These are phyloP conservation scores for Cercospora nicotianae DNA, from an alignment of 2,329 filamentous ascomycete genomes.

Conservation along the genomic window DNA sequence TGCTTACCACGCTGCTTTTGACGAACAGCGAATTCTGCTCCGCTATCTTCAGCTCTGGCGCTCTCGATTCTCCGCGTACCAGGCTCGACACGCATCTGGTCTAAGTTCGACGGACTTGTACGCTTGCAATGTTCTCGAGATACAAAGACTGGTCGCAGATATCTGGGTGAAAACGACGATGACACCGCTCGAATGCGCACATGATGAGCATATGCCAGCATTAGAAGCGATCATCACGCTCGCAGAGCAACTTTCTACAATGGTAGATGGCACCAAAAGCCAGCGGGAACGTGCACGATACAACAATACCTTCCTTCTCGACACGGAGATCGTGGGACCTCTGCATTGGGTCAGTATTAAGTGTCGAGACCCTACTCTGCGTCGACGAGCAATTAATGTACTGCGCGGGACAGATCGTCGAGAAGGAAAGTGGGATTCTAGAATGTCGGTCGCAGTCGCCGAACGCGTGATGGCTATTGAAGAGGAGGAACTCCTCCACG, in stretches of 20 bases:
- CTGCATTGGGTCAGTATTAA: neutral
- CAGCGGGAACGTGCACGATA: neutral
- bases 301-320: neutral
- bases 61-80: neutral
- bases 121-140: neutral
- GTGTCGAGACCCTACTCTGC: neutral
- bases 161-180: neutral
- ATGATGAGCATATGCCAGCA: neutral
- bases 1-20: neutral
- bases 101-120: neutral
- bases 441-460: neutral
- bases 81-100: neutral
- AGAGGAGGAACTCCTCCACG: neutral
- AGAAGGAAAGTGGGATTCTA: slow-evolving; percentile 5
- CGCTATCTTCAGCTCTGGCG: neutral
- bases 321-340: slow-evolving; percentile 5
- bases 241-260: neutral
- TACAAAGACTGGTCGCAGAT: neutral
- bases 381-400: neutral
- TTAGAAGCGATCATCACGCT: neutral
- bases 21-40: neutral
- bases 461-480: neutral
- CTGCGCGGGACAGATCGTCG: neutral
- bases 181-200: neutral
- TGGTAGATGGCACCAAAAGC: neutral